A percentile compares a stretch with the other conserved stretches of the same genome.
phyloP scores from a whole-genome alignment of 1,139 yeast species.

The Protomyces arabidopsidicola region DNA sequence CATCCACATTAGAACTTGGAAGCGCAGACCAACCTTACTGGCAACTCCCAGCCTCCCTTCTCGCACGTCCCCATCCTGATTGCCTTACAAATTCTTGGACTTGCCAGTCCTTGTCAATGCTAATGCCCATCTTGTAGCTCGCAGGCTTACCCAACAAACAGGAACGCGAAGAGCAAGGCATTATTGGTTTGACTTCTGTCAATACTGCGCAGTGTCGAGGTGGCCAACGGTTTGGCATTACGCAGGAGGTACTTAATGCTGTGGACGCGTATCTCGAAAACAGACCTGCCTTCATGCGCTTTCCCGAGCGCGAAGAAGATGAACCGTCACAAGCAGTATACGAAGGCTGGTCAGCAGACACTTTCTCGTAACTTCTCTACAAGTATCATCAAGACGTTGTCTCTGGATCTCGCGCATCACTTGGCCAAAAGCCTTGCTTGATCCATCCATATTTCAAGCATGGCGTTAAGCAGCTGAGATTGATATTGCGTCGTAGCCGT shows the following conservation, averaged over 20 bases:
- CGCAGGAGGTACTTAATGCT: neutral
- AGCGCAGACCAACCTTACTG: neutral
- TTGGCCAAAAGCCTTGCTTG: slow-evolving; percentile 22
- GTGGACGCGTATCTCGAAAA: neutral
- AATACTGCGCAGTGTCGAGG: neutral
- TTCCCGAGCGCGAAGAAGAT: neutral
- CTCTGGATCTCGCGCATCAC: neutral
- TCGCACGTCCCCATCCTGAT: neutral
- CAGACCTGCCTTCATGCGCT: neutral
- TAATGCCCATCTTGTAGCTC: neutral
- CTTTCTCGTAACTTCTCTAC: neutral
- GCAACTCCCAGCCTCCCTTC: neutral
- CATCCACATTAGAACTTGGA: neutral
- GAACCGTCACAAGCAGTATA: neutral
- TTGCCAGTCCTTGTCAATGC: neutral
- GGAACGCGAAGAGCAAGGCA: neutral
- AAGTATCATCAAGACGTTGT: neutral
- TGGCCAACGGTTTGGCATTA: neutral
- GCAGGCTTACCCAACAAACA: neutral
- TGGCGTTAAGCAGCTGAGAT: slow-evolving; percentile 10
- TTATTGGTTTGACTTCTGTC: neutral
- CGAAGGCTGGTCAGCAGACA: neutral
- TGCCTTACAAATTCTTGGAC: neutral
- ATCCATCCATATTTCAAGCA: slow-evolving; percentile 18
- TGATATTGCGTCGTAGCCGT: neutral